Base-by-base conservation (phyloP, 805 yeast genomes). In the Metschnikowia drakensbergensis region DNA sequence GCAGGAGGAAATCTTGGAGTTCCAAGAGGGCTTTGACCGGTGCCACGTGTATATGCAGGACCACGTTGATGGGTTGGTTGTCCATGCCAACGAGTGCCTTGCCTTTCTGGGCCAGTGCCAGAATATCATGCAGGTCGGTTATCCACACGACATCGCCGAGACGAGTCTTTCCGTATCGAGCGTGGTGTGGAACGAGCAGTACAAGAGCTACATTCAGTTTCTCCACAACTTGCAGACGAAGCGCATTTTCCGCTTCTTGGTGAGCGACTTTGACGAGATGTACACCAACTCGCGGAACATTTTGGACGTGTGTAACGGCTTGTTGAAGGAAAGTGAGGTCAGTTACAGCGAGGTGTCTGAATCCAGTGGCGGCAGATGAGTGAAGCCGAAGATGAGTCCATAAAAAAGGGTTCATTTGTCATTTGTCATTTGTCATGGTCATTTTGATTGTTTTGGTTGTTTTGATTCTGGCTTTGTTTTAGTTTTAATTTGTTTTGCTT, bases 241-340 rank as follows among this genome's bases (percentile, higher is more conserved):
- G 36, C 49, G 47, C 7, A 32, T 50, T 11, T 45, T 47, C 32
- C 44, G 42, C 23, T 45, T 47, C 36, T 38, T 47, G 29, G 39
- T 41, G n/a, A 32, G 33, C 22, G 54, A 50, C 47, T 50, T 50
- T 22, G 31, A 32, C 34, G 37, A 40, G 35, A 34, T 50, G 45
- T 36, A 37, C 28, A 40, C 32, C 31, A 50, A 45, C 33, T 17
- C 49, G 9, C 37, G 37, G 13, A 34, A 31, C 32, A 30, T 42
- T 4, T 46, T 44, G 35, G 23, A 33, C 5, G 36, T 45, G 7
- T 50, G 49, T 34, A 36, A 30, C 23, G 42, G 37, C n/a, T 47
- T 47, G 42, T 32, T 47, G n/a, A 42, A 38, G 26, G 46, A 47
- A 34, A 45, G 41, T 9, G 33, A 35, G 10, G 10, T 25, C 17